A percentile compares a stretch with the other conserved stretches of the same genome.
These are phyloP conservation scores for Corymbia calophylla DNA, from an alignment of 441 rosid genomes.

Conservation along the genomic window DNA sequence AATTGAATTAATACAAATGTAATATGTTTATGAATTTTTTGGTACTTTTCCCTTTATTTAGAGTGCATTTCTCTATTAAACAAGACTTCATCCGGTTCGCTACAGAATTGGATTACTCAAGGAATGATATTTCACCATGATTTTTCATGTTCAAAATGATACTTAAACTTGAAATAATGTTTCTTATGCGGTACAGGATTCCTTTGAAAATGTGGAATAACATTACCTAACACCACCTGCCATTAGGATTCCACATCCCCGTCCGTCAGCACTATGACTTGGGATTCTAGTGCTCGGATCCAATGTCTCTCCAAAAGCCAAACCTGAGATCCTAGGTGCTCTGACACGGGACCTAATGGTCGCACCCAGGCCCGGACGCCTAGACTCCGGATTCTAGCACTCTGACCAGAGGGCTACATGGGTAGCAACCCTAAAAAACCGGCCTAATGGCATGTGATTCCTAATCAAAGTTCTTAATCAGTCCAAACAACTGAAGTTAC, in stretches of 20 bases:
- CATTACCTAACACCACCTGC: background rate
- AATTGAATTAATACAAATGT: accelerated
- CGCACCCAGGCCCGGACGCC: background rate
- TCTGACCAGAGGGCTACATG: background rate
- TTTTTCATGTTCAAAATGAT: background rate
- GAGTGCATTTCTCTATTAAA: too few relatives aligned
- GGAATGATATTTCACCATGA: too few relatives aligned
- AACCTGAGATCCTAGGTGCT: background rate
- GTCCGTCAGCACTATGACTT: accelerated
- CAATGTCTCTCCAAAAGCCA: background rate
- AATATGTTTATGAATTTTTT: too few relatives aligned
- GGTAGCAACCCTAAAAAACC: background rate
- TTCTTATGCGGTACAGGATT: background rate
- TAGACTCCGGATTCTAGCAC: background rate
- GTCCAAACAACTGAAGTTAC: background rate
- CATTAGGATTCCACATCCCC: background rate
- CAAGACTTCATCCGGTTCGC: too few relatives aligned
- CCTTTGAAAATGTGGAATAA: background rate
- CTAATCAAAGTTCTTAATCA: background rate
- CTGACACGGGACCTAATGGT: background rate
- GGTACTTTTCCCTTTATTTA: too few relatives aligned
- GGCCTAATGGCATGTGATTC: background rate
- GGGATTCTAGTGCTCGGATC: background rate
- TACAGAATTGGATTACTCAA: background rate
- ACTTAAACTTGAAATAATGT: background rate